Base-by-base conservation (phyloP, 805 yeast genomes). In the Kodamaea nitidulidarum region DNA sequence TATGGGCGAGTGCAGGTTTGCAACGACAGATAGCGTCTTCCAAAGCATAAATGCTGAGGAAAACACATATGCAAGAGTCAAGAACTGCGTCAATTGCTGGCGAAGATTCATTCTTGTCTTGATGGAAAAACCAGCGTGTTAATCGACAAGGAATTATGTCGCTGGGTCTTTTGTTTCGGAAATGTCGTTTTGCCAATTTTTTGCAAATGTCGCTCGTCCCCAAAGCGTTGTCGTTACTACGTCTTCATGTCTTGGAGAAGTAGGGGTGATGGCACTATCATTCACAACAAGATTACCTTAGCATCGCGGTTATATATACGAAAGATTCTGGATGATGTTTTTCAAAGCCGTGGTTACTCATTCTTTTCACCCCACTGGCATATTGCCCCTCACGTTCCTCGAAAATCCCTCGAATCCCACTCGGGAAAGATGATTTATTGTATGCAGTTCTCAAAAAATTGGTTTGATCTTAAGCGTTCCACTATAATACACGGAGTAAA, bases 11-110 rank as follows among this genome's bases (percentile, higher is more conserved):
- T 86, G 81, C 0, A 96, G 80, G 62, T 87, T 80, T 8, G 96
- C 73, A 1, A 80, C 68, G 3, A 91, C 67, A 1, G 88, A 78
- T 11, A 91, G 69, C 0, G 85, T 76, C 56, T 87, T 88, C 95
- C 97, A 93, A 44, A 87, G 78, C 76, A 93, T 84, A 61, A 80
- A 93, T 1, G 98, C 95, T 0, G 95, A 80, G 8, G 96, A 76
- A 42, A 88, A 73, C 32, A 88, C 90, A 67, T 86, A 80, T 11
- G 86, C 78, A 52, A 93, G 70, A 47, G 78, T 78, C 40, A 91
- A 73, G 26, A 78, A 69, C 58, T 86, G 88, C n/a, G 73, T 55
- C 45, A 81, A 61, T 54, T 80, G 81, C 40, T 70, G 69, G 54
- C 85, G 73, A 33, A 81, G 54, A 51, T 80, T 78, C 84, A 80